These are phyloP conservation scores for Saccharomycopsis sp. DNA, from an alignment of 805 yeast species.

Conservation along the genomic window DNA sequence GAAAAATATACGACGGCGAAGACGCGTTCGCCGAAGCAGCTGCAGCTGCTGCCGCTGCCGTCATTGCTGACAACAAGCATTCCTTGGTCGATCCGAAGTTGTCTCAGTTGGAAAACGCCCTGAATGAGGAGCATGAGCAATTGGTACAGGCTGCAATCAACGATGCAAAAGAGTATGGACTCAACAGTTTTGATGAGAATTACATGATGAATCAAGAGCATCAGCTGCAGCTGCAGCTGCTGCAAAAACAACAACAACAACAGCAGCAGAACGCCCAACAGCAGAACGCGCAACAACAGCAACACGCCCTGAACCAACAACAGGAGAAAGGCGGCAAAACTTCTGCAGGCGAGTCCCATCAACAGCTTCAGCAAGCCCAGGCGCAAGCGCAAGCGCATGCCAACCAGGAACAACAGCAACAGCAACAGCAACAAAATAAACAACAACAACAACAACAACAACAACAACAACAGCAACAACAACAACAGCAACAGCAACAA, in stretches of 20 bases:
- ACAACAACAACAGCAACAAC: conserved; percentile 18
- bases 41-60: conserved; percentile 3
- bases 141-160: conserved; percentile 62
- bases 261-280: neutral
- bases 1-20: conserved; percentile 17
- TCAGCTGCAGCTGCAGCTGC: neutral
- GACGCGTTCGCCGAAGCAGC: neutral
- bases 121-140: conserved; percentile 47
- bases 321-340: no score
- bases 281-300: neutral
- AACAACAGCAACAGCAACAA: conserved; percentile 10
- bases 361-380: conserved; percentile 2
- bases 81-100: conserved; percentile 50
- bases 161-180: conserved; percentile 50
- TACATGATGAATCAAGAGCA: conserved; percentile 9
- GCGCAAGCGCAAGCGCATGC: conserved; percentile 2
- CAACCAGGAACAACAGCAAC: conserved; percentile 19
- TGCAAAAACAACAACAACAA: conserved; percentile 1
- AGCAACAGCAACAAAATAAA: conserved; percentile 2
- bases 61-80: conserved; percentile 13
- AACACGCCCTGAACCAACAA: conserved; percentile 2
- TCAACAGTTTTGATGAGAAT: conserved; percentile 27
- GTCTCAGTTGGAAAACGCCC: conserved; percentile 38
- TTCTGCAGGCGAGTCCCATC: no score
- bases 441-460: conserved; percentile 1